Evolutionary conservation across 805 yeast species (phyloP), one percentile per base, ranked within the genome.

Genomic region (Candida nonsorbophila): DNA sequence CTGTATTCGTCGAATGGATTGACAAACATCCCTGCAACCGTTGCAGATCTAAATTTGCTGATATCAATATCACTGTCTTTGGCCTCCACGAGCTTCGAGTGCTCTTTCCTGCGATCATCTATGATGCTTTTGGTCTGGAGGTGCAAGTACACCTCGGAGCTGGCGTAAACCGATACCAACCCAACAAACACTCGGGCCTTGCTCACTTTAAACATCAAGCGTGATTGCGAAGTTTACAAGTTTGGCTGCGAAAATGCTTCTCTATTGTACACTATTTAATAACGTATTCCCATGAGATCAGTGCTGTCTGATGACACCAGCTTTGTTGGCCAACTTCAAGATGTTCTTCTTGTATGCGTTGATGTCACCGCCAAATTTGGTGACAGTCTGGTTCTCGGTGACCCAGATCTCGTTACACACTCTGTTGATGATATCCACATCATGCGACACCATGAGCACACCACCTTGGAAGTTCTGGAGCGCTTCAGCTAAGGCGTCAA

Each of bases 391-490:
- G 33, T 77, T 71, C 52, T 92, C 98, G 55, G 94, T 81, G 25
- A 87, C 94, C 96, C 96, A 90, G 37, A 92, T 84, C 55, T 92
- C 95, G 35, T 83, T 79, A 67, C 97, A 86, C 8, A 90, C 96
- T 32, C 74, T 71, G 45, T 83, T 77, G 47, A 92, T 92, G 51
- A 90, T 83, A 16, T 87, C 68, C 24, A 92, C 97, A 68, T 92
- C 99, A 72, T 92, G 98, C 29, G 95, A 84, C 35, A 92, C 98
- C 96, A 92, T 87, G 45, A 92, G 69, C 15, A 92, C 83, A 57
- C 98, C 98, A 53, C 98, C 98, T 49, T 85, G 74, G 71, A 88
- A 92, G 37, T 74, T 77, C 38, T 72, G 77, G 52, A 92, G 68
- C 1, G 97, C 97, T 24, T 83, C 94, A 6, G 92, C 79, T 37